These are phyloP conservation scores for Basipetospora chlamydospora DNA, from an alignment of 2,329 filamentous ascomycete genomes.

Conservation along the genomic window DNA sequence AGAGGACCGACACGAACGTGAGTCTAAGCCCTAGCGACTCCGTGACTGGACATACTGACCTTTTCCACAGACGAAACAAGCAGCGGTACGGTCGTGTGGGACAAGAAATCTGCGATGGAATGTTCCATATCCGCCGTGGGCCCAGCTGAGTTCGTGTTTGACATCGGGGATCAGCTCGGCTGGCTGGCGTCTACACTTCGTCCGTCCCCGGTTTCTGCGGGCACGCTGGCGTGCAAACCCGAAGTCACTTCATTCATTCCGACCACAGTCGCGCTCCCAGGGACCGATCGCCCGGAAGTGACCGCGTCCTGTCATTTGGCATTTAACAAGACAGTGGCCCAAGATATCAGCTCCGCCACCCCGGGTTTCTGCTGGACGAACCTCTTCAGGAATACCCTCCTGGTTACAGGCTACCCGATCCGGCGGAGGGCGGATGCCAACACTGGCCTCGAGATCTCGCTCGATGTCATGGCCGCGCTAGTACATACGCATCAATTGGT, in stretches of 20 bases:
- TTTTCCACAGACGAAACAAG: too few species aligned
- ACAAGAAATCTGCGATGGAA: too few species aligned
- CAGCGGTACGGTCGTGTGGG: too few species aligned
- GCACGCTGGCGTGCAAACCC: neutral
- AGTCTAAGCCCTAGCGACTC: too few species aligned
- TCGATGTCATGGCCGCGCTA: neutral
- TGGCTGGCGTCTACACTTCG: neutral
- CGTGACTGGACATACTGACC: too few species aligned
- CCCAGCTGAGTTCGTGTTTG: neutral
- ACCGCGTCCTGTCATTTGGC: neutral
- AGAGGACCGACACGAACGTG: too few species aligned
- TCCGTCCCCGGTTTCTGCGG: neutral
- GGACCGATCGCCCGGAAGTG: neutral
- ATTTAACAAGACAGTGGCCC: neutral
- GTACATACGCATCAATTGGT: neutral
- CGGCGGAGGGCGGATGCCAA: neutral
- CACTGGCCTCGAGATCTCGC: neutral
- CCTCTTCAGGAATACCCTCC: neutral
- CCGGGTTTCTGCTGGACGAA: neutral
- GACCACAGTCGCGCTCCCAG: too few species aligned
- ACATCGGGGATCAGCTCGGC: neutral
- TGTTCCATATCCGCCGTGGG: neutral
- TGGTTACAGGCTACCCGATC: conserved; percentile 1
- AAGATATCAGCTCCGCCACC: neutral
- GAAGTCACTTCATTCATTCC: too few species aligned